Evolutionary conservation across 208 protist species (phyloP), one percentile per base, ranked within the genome.

Genomic region (Leishmania turanica): DNA sequence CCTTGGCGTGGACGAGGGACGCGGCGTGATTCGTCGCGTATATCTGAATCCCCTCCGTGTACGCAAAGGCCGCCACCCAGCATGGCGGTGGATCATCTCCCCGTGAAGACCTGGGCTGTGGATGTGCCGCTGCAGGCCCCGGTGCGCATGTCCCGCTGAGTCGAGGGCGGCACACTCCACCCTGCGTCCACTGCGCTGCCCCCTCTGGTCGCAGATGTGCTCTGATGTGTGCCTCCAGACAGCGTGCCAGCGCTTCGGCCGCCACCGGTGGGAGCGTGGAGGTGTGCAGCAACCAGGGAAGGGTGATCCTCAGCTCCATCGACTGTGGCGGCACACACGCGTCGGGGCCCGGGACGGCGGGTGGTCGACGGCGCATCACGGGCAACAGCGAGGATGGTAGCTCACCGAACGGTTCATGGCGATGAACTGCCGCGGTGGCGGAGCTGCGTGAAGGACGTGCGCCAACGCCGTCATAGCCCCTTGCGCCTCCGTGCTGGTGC

Each of bases 1-100:
- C 75, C 51, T 3, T 34, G 40, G 58, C 75, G 51, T 72, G 75
- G 51, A 80, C 64, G 19, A 60, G 27, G 1, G 40, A 56, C 27
- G 84, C 65, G 8, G 84, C 84, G 24, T 54, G 75, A 2, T 54
- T 64, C 1, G 74, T 75, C 6, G 54, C 77, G 54, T 51, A 49
- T 5, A 56, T 65, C 17, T 86, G 83, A 17, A 86, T 66, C 37
- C 1, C 13, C 4, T 54, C 73, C 49, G 87, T 88, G 84, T 90
- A 80, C 0, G 81, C 80, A 51, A 86, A 90, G 34, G 53, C 84
- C 6, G 78, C 69, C 1, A 90, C 72, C 87, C 87, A 90, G 56
- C 81, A 84, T 17, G 87, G 87, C 45, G 77, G 72, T 5, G 19
- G 74, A 34, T n/a, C 31, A 1, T 6, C 17, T 17, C 3, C 4